Evolutionary conservation across 2,329 filamentous ascomycete genomes (phyloP).

Genomic region (Ceratocystis ficicola): DNA sequence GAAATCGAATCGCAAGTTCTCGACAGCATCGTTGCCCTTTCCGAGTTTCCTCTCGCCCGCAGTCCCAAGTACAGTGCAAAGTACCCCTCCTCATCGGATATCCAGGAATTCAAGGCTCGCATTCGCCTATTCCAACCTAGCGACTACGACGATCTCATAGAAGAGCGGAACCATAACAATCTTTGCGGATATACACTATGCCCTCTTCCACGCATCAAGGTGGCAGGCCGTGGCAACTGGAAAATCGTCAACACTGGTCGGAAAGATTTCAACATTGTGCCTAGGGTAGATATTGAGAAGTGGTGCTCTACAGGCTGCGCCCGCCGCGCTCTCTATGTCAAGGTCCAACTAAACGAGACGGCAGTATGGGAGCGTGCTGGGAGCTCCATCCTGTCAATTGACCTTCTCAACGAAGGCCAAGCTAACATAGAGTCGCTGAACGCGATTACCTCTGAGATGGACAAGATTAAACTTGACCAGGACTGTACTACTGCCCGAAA

Average conservation of each 20-base stretch:
- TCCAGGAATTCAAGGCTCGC: slow-evolving; percentile 49
- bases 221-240: slow-evolving; percentile 49
- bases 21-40: slow-evolving; percentile 57
- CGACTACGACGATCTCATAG: slow-evolving; percentile 80
- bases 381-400: slow-evolving; percentile 43
- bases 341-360: slow-evolving; percentile 74
- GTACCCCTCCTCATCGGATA: slow-evolving; percentile 46
- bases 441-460: slow-evolving; percentile 31
- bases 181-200: slow-evolving; percentile 81
- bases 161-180: slow-evolving; percentile 74
- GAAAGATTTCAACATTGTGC: slow-evolving; percentile 54
- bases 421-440: slow-evolving; percentile 35
- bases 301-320: slow-evolving; percentile 81
- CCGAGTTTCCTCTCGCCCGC: slow-evolving; percentile 41
- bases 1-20: slow-evolving; percentile 64
- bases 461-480: slow-evolving; percentile 36
- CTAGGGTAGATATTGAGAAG: slow-evolving; percentile 59
- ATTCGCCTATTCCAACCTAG: slow-evolving; percentile 67
- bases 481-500: slow-evolving; percentile 33
- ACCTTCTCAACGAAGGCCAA: slow-evolving; percentile 55
- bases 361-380: slow-evolving; percentile 72
- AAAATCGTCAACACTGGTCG: slow-evolving; percentile 47
- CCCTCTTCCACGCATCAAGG: slow-evolving; percentile 46
- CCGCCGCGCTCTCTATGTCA: slow-evolving; percentile 67
- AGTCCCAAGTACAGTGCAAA: slow-evolving; percentile 33